Evolutionary conservation across 495 filamentous ascomycete genomes (phyloP), one percentile per base, ranked within the genome.

Genomic region (Podospora fimiseda): DNA sequence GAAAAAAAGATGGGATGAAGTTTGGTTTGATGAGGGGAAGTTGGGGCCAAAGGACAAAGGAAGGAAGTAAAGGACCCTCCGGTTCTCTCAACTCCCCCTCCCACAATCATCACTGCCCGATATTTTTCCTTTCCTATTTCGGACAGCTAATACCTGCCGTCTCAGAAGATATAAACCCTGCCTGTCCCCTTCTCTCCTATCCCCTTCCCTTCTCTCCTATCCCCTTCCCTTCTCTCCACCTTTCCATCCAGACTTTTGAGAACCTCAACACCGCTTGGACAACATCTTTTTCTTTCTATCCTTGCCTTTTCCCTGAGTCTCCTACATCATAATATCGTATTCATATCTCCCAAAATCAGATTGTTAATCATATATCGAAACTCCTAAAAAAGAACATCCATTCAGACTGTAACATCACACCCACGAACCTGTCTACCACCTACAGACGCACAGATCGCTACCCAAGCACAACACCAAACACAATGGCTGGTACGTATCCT

Each of bases 91-190:
- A n/a, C 16, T n/a, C 11, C 39, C 16, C 39, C 11, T n/a, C 13
- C 16, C 8, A 41, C 14, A 41, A 41, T 18, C 39, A 41, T 18
- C 39, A 6, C 39, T 18, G 4, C 16, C 39, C 39, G 16, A 41
- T 18, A 37, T n/a, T 42, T 20, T 22, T 44, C 42, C 42, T 20
- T 44, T 44, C 42, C 42, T 44, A 44, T 27, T 47, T 47, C 44
- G 44, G 44, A 47, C 11, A 47, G 44, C 44, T 16, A 47, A 14
- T 30, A 46, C 0, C 0, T 6, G 2, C 43, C 22, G 21, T 45
- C 43, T 20, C 43, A 22, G 43, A 45, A 45, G 43, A 45, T 45
- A 45, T 45, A 45, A 45, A 19, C 33, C 33, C 8, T 37, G 33
- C 33, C 33, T 8, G n/a, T n/a, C n/a, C n/a, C n/a, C n/a, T n/a